Percentiles rank a stretch among this genome's conserved stretches.
These are phyloP conservation scores for Botrytis cinerea DNA, from an alignment of 2,329 filamentous ascomycete genomes.

Conservation along the genomic window DNA sequence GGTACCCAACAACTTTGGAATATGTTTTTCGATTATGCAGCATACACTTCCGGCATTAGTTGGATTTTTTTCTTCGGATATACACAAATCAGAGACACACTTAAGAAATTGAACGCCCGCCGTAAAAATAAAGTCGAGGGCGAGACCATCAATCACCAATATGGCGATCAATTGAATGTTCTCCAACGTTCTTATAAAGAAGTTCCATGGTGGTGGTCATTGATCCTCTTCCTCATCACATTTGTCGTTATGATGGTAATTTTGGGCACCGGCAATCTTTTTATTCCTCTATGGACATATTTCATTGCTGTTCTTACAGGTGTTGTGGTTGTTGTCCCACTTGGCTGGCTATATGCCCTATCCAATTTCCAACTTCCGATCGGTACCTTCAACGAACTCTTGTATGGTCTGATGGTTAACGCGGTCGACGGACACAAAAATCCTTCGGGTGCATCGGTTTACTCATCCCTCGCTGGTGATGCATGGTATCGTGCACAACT, in stretches of 20 bases:
- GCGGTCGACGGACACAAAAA: slow-evolving; percentile 53
- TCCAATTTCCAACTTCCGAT: slow-evolving; percentile 57
- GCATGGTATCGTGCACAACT: slow-evolving; percentile 61
- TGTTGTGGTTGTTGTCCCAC: slow-evolving; percentile 56
- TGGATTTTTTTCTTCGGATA: slow-evolving; percentile 61
- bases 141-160: slow-evolving; percentile 53
- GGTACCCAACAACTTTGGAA: slow-evolving; percentile 59
- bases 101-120: slow-evolving; percentile 48
- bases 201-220: slow-evolving; percentile 61
- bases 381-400: slow-evolving; percentile 60
- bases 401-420: slow-evolving; percentile 62
- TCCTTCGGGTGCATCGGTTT: slow-evolving; percentile 58
- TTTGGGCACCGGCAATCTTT: slow-evolving; percentile 53
- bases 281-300: slow-evolving; percentile 61
- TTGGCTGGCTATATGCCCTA: slow-evolving; percentile 61
- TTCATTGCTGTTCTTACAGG: slow-evolving; percentile 58
- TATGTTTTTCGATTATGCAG: slow-evolving; percentile 63
- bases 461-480: slow-evolving; percentile 60
- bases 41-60: slow-evolving; percentile 57
- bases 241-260: slow-evolving; percentile 54
- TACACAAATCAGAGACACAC: slow-evolving; percentile 49
- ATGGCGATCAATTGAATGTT: slow-evolving; percentile 59
- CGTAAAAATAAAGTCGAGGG: slow-evolving; percentile 41
- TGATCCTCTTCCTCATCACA: slow-evolving; percentile 50
- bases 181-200: slow-evolving; percentile 59